phyloP scores from a whole-genome alignment of 1,284 basidiomycete genomes.

The Apiotrichum akiyoshidainum region DNA sequence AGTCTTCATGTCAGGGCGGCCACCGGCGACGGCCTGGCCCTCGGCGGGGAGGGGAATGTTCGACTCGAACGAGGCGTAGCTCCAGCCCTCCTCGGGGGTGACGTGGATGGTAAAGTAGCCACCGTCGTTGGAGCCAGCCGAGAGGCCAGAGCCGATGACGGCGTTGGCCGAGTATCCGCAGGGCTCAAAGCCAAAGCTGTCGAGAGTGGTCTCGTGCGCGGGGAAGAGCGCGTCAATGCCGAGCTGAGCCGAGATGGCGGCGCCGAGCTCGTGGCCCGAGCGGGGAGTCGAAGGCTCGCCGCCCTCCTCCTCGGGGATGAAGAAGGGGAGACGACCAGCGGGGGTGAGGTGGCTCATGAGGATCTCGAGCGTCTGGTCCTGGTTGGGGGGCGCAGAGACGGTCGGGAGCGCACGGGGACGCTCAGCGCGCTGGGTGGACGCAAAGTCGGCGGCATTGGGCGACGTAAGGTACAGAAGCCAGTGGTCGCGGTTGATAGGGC shows the following conservation, averaged over 20 bases:
- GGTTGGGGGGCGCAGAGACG: slow-evolving; percentile 25
- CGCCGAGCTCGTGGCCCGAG: slow-evolving; percentile 62
- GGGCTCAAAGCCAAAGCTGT: slow-evolving; percentile 90
- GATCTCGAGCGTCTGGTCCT: slow-evolving; percentile 95
- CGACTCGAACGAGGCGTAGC: slow-evolving; percentile 97
- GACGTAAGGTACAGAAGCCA: slow-evolving; percentile 92
- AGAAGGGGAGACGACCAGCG: slow-evolving; percentile 72
- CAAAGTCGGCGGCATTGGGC: slow-evolving; percentile 49
- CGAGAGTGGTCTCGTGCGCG: slow-evolving; percentile 70
- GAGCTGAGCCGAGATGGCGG: slow-evolving; percentile 66
- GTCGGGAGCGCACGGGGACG: slow-evolving; percentile 10
- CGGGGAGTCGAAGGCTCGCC: slow-evolving; percentile 7
- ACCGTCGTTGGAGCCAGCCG: slow-evolving; percentile 53
- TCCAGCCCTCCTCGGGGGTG: slow-evolving; percentile 95
- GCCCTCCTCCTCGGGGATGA: slow-evolving; percentile 55
- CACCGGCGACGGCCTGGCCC: not conserved
- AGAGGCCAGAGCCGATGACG: slow-evolving; percentile 61
- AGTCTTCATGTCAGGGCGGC: slow-evolving; percentile 63
- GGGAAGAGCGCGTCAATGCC: slow-evolving; percentile 84
- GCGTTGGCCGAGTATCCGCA: slow-evolving; percentile 98
- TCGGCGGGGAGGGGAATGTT: slow-evolving; percentile 72
- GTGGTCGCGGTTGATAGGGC: slow-evolving; percentile 97
- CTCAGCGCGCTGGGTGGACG: slow-evolving; percentile 4
- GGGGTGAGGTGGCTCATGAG: slow-evolving; percentile 93
- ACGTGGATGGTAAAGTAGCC: slow-evolving; percentile 99